Conservation (phyloP, 441 rosid species). For the Pelargonium australe region DNA sequence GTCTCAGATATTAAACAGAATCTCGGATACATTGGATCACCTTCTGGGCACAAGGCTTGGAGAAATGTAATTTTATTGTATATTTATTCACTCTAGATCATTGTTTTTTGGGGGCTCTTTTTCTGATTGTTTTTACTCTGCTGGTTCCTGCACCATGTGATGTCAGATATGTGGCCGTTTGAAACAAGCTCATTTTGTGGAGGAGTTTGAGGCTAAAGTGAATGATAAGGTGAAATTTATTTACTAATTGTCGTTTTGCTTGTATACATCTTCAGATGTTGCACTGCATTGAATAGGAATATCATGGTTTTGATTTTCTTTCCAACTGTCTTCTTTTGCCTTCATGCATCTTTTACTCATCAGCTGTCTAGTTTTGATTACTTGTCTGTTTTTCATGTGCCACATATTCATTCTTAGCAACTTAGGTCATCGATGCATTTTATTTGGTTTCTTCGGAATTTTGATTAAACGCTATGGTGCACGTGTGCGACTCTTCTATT, state of each 20-base stretch:
- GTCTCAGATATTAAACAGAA: constrained; percentile 62
- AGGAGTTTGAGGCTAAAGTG: constrained; percentile 56
- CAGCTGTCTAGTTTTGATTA: not conserved
- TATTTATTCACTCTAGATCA: constrained; percentile 6
- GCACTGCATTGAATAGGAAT: not conserved
- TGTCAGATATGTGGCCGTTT: constrained; percentile 50
- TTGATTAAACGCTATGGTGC: not conserved
- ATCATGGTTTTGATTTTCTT: not conserved
- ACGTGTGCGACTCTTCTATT: not conserved
- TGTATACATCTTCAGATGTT: not conserved
- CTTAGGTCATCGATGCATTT: not conserved
- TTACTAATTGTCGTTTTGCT: not conserved
- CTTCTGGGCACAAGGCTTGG: constrained; percentile 60
- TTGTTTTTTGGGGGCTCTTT: not conserved
- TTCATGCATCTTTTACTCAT: not conserved
- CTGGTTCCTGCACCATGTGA: constrained; percentile 19
- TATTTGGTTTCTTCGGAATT: not conserved
- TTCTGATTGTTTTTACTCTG: constrained; percentile 15
- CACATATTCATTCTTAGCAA: not conserved
- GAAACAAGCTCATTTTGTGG: constrained; percentile 49
- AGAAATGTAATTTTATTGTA: constrained; percentile 45
- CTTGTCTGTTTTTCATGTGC: not conserved
- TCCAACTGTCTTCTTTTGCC: not conserved
- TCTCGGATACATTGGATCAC: constrained; percentile 52
- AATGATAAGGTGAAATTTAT: constrained; percentile 47